These are phyloP conservation scores for Fusarium sp. DNA, from an alignment of 2,329 filamentous ascomycete genomes.

Conservation along the genomic window DNA sequence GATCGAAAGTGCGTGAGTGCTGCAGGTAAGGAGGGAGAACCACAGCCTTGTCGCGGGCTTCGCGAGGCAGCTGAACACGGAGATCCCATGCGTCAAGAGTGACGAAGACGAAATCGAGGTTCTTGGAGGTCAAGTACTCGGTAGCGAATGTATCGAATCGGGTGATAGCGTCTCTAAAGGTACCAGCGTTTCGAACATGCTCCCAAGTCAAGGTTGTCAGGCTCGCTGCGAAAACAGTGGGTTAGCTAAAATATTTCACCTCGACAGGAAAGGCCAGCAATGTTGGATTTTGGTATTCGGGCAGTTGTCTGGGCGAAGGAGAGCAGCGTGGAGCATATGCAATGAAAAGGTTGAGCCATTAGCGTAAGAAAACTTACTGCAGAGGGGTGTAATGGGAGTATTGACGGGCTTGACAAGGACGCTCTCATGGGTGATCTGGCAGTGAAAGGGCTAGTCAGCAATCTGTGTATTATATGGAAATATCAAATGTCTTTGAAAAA, in stretches of 20 bases:
- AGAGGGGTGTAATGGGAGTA: slow-evolving; percentile 97
- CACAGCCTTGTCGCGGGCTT: slow-evolving; percentile 97
- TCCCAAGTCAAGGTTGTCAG: slow-evolving; percentile 99
- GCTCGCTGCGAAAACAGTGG: slow-evolving; percentile 72
- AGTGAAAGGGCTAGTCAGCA: slow-evolving; percentile 27
- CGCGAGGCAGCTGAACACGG: slow-evolving; percentile 94
- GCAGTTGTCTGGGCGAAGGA: slow-evolving; percentile 29
- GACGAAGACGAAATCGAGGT: slow-evolving; percentile 97
- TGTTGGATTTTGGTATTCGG: slow-evolving; percentile 16
- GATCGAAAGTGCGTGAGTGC: slow-evolving; percentile 96
- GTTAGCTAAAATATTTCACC: slow-evolving; percentile 33
- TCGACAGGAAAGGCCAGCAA: slow-evolving; percentile 3
- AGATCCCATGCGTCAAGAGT: slow-evolving; percentile 99
- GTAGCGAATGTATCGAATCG: slow-evolving; percentile 94
- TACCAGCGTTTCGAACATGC: slow-evolving; percentile 96
- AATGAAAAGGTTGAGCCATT: slow-evolving; percentile 33
- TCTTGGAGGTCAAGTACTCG: slow-evolving; percentile 90
- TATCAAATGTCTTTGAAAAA: neutral
- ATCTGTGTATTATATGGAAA: neutral
- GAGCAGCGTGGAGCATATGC: slow-evolving; percentile 33
- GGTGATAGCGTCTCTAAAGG: slow-evolving; percentile 95
- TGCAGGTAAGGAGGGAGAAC: slow-evolving; percentile 96
- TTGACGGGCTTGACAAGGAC: slow-evolving; percentile 98
- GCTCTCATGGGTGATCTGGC: slow-evolving; percentile 90
- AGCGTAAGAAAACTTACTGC: slow-evolving; percentile 78